Evolutionary conservation across 768 basidiomycete genomes (phyloP).

Genomic region (Coprinopsis sp.): DNA sequence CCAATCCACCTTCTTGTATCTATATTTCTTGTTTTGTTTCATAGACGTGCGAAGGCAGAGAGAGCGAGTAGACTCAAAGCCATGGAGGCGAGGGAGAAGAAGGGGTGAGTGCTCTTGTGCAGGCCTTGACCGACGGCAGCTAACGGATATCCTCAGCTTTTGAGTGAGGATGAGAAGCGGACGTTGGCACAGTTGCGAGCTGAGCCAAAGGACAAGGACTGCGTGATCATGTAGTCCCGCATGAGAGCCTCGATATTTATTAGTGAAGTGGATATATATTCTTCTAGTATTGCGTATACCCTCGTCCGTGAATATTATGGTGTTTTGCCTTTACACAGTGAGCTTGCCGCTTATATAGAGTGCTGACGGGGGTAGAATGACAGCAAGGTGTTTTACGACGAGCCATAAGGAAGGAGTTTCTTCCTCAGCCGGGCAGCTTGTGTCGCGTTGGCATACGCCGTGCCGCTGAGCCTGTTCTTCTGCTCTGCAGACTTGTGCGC

Average conservation of each 20-base stretch:
- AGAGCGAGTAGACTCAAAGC: conserved; percentile 64
- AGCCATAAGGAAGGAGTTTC: conserved; percentile 62
- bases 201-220: conserved; percentile 42
- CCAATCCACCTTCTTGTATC: conserved; percentile 13
- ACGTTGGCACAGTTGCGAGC: conserved; percentile 50
- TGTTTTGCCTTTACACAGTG: too few relatives aligned
- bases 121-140: background rate
- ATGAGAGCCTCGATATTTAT: conserved; percentile 8
- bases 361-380: background rate
- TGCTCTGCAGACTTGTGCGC: conserved; percentile 58
- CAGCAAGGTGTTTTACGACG: conserved; percentile 17
- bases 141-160: conserved; percentile 31
- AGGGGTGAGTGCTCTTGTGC: conserved; percentile 45
- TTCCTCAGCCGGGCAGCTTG: conserved; percentile 70
- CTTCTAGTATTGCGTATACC: background rate
- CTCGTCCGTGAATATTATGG: too few relatives aligned
- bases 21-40: conserved; percentile 23
- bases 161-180: conserved; percentile 62
- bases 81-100: conserved; percentile 68
- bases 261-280: conserved; percentile 7
- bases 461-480: conserved; percentile 62
- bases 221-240: conserved; percentile 46
- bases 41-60: conserved; percentile 67
- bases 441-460: conserved; percentile 58
- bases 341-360: too few relatives aligned